Conservation (phyloP, 345 rosid species). For the Schrenkiella parvula region DNA sequence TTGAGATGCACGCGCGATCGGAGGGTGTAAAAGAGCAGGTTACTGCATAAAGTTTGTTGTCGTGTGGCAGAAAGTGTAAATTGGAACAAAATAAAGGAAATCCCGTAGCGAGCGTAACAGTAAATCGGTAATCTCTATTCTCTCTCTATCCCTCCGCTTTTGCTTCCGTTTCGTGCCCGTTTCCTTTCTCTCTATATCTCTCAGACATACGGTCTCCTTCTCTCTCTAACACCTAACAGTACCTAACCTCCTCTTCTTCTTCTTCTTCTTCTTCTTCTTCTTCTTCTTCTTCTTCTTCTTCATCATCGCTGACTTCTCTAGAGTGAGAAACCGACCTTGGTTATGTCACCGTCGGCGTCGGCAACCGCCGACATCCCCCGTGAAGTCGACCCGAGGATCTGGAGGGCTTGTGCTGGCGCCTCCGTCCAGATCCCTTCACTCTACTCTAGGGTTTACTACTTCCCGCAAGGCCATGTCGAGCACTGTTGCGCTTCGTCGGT, state of each 20-base stretch:
- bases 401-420: conserved; percentile 84
- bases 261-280: not conserved
- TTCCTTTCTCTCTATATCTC: conserved; percentile 14
- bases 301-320: conserved; percentile 3
- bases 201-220: conserved; percentile 6
- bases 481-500: conserved; percentile 39
- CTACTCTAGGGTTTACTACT: conserved; percentile 72
- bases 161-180: conserved; percentile 14
- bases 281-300: not conserved
- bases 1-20: conserved; percentile 19
- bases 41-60: conserved; percentile 11
- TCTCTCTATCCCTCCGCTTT: conserved; percentile 7
- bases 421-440: conserved; percentile 55
- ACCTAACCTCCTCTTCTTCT: not conserved
- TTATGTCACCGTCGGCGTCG: conserved; percentile 39
- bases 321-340: conserved; percentile 19
- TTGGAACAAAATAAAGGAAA: not conserved
- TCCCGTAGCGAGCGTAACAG: conserved; percentile 31
- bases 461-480: conserved; percentile 83
- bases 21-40: conserved; percentile 5
- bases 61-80: conserved; percentile 23
- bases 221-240: conserved; percentile 21
- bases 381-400: conserved; percentile 54
- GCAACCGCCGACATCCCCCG: conserved; percentile 29
- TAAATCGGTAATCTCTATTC: conserved; percentile 7